phyloP scores from a whole-genome alignment of 805 yeast genomes.

The Metschnikowia vanudenii region DNA sequence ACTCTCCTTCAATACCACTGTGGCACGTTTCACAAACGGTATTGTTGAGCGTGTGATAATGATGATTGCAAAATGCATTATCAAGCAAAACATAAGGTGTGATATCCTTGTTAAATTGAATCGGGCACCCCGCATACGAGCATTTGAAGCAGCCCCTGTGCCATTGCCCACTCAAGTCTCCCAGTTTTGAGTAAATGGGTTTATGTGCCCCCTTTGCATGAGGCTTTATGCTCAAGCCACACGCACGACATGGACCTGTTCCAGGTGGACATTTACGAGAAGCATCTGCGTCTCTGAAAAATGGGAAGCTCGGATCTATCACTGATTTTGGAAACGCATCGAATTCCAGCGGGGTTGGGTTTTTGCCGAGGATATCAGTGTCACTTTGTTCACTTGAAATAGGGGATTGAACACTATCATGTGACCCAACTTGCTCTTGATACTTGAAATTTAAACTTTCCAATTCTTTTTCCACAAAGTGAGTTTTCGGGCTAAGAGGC shows the following conservation, averaged over 20 bases:
- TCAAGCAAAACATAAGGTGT: conserved; percentile 78
- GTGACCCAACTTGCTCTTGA: background rate
- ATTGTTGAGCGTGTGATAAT: conserved; percentile 72
- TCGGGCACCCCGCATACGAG: conserved; percentile 49
- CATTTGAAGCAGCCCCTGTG: conserved; percentile 86
- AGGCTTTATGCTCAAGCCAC: conserved; percentile 52
- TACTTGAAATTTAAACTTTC: conserved; percentile 26
- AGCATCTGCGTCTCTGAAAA: conserved; percentile 14
- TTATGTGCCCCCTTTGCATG: conserved; percentile 41
- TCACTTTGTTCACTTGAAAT: conserved; percentile 6
- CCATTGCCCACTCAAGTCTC: conserved; percentile 91
- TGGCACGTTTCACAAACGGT: conserved; percentile 73
- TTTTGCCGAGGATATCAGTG: conserved; percentile 16
- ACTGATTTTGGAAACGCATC: conserved; percentile 22
- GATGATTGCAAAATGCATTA: conserved; percentile 76
- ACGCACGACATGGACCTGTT: conserved; percentile 78
- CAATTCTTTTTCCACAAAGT: conserved; percentile 34
- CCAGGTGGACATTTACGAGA: conserved; percentile 48
- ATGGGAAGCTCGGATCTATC: conserved; percentile 13
- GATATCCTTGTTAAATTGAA: conserved; percentile 55
- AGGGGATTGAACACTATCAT: background rate
- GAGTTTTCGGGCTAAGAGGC: conserved; percentile 38
- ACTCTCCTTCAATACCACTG: conserved; percentile 83
- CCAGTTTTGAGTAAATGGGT: conserved; percentile 80
- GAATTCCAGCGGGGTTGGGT: conserved; percentile 18